These are phyloP conservation scores for Thelonectria olida DNA, from an alignment of 2,329 filamentous ascomycete species.

Conservation along the genomic window DNA sequence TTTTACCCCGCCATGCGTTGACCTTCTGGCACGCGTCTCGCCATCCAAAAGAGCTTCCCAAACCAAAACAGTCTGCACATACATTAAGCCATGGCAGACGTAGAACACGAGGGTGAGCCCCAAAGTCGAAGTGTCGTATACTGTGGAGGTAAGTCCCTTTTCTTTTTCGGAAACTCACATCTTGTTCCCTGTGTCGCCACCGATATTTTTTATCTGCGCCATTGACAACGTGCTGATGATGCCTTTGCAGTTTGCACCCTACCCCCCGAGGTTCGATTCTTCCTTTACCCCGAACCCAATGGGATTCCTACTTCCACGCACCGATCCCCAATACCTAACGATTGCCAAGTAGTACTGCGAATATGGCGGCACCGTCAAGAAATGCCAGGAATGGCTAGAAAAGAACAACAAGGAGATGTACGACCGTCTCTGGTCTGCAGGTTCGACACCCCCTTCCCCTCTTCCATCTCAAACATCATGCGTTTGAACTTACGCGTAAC, in stretches of 20 bases:
- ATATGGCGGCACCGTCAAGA: constrained; percentile 95
- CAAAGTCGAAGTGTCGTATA: constrained; percentile 64
- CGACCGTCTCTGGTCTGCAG: constrained; percentile 83
- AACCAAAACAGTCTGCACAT: constrained; percentile 33
- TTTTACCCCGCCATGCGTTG: constrained; percentile 48
- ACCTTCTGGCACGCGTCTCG: constrained; percentile 41
- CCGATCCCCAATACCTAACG: constrained; percentile 33
- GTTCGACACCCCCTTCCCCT: constrained; percentile 55
- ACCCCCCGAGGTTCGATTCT: constrained; percentile 66
- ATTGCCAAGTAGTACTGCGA: constrained; percentile 84
- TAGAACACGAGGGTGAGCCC: constrained; percentile 60
- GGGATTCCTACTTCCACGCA: constrained; percentile 16
- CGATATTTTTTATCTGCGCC: background rate
- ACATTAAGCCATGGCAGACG: constrained; percentile 60
- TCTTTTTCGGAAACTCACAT: background rate
- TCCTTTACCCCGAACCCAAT: background rate
- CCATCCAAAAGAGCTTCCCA: constrained; percentile 33
- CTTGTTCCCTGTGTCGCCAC: background rate
- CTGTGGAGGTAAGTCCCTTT: constrained; percentile 62
- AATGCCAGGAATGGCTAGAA: constrained; percentile 96
- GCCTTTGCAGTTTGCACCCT: constrained; percentile 66
- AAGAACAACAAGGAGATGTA: constrained; percentile 79
- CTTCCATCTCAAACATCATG: background rate
- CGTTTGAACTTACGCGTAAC: constrained; percentile 19
- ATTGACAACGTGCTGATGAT: background rate